Evolutionary conservation across 2,329 filamentous ascomycete genomes (phyloP).

Genomic region (Aspergillus sp.): DNA sequence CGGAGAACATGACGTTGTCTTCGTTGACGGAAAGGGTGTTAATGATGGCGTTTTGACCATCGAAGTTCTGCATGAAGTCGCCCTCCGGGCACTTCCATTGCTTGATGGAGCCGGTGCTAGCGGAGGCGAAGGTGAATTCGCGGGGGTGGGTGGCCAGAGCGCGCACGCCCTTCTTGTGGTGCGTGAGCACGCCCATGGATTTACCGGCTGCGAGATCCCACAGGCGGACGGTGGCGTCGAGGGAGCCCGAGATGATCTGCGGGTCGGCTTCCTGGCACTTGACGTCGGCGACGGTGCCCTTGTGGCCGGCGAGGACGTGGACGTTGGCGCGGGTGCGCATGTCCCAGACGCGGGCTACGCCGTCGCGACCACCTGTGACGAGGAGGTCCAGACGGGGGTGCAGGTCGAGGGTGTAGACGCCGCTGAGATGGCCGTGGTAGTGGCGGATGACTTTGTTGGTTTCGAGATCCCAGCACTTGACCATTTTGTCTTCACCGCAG

Average conservation of each 20-base stretch:
- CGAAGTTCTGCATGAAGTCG: conserved; percentile 98
- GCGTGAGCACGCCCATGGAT: conserved; percentile 91
- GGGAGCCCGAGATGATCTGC: conserved; percentile 88
- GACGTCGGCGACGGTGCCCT: conserved; percentile 82
- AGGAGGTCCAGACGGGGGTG: conserved; percentile 94
- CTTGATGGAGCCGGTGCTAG: conserved; percentile 91
- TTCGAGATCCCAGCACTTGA: conserved; percentile 99
- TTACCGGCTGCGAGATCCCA: conserved; percentile 98
- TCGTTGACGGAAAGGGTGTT: conserved; percentile 92
- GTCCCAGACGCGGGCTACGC: conserved; percentile 94
- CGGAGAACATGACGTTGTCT: conserved; percentile 92
- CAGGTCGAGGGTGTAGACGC: conserved; percentile 89
- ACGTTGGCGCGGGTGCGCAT: conserved; percentile 97
- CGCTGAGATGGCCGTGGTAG: conserved; percentile 95
- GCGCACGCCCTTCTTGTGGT: conserved; percentile 97
- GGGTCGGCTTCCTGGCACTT: conserved; percentile 95
- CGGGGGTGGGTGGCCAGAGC: conserved; percentile 80
- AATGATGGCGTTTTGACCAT: conserved; percentile 94
- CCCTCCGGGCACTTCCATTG: conserved; percentile 99
- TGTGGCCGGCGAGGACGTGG: conserved; percentile 89
- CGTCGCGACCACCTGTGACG: conserved; percentile 91
- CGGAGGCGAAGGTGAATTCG: conserved; percentile 95
- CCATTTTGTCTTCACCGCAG: conserved; percentile 99
- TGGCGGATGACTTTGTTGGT: conserved; percentile 99
- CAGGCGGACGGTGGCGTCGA: conserved; percentile 86